Base-by-base conservation (phyloP, 257 asterid species). In the Fraxinus cuspidata region DNA sequence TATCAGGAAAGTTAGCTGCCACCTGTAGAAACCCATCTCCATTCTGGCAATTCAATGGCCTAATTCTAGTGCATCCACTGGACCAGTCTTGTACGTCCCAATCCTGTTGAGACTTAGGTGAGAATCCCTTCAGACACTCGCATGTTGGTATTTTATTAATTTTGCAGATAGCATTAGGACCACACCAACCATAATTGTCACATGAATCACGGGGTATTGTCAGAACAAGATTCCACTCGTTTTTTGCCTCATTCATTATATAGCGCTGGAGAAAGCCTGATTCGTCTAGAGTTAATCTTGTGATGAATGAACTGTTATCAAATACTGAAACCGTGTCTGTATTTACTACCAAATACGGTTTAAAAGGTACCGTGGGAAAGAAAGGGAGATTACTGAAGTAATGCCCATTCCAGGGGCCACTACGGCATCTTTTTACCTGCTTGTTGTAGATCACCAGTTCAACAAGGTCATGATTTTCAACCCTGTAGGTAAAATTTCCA, bases 331-430 rank as follows among this genome's bases (percentile, higher is more conserved):
- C 44, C 60, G 34, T 75, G 19, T 68, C 78, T 68, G 28, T 27
- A 4, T 3, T 38, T 71, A 80, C 75, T 60, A 31, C 40, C 29
- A 74, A 0, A 0, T 53, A 73, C 19, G 60, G 49, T 0, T 35
- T 51, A 66, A 19, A 76, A 12, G 64, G 8, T 8, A 32, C 49
- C 68, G 60, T 81, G 2, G 84, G 76, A 38, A 66, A 6, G 72
- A 18, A 16, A 10, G 75, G 78, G 0, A 16, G 1, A 16, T 84
- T 85, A 18, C 70, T 28, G 6, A 87, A 82, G 51, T 18, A 44
- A 2, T 74, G 23, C 21, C 90, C 89, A n/a, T 85, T 85, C 87
- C 86, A 87, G 3, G 49, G 80, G 27, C 87, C 88, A 1, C 37
- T 23, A 1, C 87, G 83, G 23, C 4, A 80, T 0, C 1, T 31